These are phyloP conservation scores for Funneliformis caledonium DNA, from an alignment of 371 early-diverging fungal genomes.

Conservation along the genomic window DNA sequence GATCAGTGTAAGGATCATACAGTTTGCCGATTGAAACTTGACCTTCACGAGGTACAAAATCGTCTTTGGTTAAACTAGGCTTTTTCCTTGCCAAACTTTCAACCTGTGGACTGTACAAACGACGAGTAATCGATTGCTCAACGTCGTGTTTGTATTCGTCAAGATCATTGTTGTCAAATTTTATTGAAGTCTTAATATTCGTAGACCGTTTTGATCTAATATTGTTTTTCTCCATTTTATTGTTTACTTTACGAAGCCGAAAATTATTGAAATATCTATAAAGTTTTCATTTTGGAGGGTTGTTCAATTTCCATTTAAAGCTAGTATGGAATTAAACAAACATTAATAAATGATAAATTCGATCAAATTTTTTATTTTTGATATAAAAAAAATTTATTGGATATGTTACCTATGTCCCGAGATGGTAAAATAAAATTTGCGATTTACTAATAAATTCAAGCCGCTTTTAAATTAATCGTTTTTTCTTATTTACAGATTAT, in stretches of 20 bases:
- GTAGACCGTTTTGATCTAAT: background rate
- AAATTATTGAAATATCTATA: too few species aligned
- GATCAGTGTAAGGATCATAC: conserved; percentile 21
- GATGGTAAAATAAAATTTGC: background rate
- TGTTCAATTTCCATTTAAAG: too few species aligned
- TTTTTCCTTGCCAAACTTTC: conserved; percentile 3
- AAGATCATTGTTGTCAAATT: background rate
- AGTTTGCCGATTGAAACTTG: background rate
- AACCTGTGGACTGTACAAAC: conserved; percentile 32
- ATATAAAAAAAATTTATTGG: too few species aligned
- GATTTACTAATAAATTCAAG: background rate
- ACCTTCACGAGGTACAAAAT: background rate
- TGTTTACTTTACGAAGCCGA: too few species aligned
- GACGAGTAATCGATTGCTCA: conserved; percentile 31
- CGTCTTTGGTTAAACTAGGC: background rate
- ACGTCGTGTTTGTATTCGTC: conserved; percentile 38
- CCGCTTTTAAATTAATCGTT: background rate
- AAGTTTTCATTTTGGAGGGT: too few species aligned
- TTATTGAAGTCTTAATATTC: background rate
- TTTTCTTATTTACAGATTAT: background rate
- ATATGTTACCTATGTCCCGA: background rate
- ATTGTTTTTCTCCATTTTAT: background rate
- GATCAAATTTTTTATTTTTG: too few species aligned
- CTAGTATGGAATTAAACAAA: too few species aligned
- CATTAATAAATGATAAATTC: too few species aligned